Conservation (phyloP, 768 basidiomycete genomes). For the Lactarius psammicola region DNA sequence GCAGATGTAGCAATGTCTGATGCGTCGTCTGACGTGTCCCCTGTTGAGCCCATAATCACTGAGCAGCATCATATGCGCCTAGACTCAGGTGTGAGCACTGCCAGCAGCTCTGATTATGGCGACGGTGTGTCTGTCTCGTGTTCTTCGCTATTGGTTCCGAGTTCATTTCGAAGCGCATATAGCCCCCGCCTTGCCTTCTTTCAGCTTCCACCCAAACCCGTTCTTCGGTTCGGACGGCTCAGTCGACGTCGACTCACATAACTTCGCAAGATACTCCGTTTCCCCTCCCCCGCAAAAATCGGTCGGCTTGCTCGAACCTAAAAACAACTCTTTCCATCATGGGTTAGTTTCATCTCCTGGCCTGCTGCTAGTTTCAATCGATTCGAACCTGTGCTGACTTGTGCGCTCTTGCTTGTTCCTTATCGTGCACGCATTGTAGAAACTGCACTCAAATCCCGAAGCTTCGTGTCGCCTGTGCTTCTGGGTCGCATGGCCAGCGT, state of each 20-base stretch:
- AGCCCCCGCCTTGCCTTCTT: conserved; percentile 55
- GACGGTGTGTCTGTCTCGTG: conserved; percentile 31
- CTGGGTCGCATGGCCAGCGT: conserved; percentile 64
- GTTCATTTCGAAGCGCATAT: conserved; percentile 36
- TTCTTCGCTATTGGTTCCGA: neutral
- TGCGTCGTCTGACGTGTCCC: conserved; percentile 41
- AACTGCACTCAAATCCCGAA: conserved; percentile 80
- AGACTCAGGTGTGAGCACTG: conserved; percentile 62
- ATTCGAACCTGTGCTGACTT: conserved; percentile 24
- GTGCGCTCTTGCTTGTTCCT: neutral
- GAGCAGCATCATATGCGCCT: conserved; percentile 59
- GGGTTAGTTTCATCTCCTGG: conserved; percentile 49
- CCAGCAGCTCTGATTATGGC: conserved; percentile 44
- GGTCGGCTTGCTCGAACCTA: conserved; percentile 69
- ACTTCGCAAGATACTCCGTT: conserved; percentile 32
- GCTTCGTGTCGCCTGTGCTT: conserved; percentile 73
- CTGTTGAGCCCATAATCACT: conserved; percentile 53
- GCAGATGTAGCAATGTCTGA: conserved; percentile 70
- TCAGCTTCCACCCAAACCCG: conserved; percentile 48
- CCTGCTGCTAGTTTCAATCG: neutral
- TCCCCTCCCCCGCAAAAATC: conserved; percentile 44
- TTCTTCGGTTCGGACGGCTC: conserved; percentile 35
- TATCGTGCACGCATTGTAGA: conserved; percentile 37
- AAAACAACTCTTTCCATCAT: conserved; percentile 57
- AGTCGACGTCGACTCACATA: conserved; percentile 47